Conservation (phyloP, 2,329 filamentous ascomycete species). For the Trichoderma cornu-damae region DNA sequence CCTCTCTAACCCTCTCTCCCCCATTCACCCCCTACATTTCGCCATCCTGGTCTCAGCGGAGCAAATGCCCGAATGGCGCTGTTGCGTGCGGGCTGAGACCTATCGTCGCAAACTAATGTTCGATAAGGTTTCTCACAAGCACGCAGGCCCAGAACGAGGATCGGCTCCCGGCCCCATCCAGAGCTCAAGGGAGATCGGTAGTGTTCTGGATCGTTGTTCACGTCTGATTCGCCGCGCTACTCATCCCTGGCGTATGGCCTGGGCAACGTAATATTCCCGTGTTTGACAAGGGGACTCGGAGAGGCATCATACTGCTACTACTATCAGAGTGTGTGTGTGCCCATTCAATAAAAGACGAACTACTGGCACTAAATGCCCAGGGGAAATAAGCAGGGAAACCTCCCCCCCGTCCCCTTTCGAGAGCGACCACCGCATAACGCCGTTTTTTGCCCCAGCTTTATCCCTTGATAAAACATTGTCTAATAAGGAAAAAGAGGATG, state of each 20-base stretch:
- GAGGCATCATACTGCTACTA: no score
- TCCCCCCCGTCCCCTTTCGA: neutral
- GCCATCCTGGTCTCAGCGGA: neutral
- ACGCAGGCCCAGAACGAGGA: neutral
- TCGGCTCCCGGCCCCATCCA: neutral
- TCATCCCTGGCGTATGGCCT: neutral
- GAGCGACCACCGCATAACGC: neutral
- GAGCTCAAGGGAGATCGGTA: neutral
- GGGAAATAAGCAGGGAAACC: slow-evolving; percentile 4
- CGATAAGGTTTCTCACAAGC: neutral
- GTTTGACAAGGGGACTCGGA: slow-evolving; percentile 13
- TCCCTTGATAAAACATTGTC: slow-evolving; percentile 6
- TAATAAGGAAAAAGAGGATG: neutral
- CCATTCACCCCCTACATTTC: slow-evolving; percentile 2
- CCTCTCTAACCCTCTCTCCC: no score
- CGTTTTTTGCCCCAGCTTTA: neutral
- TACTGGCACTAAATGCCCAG: neutral
- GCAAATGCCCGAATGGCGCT: neutral
- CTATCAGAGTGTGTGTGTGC: no score
- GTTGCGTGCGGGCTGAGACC: neutral
- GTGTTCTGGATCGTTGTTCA: neutral
- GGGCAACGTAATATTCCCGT: neutral
- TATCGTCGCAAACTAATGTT: slow-evolving; percentile 1
- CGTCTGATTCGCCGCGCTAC: neutral
- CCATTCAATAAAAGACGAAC: no score